A percentile compares a stretch with the other conserved stretches of the same genome.
These are phyloP conservation scores for Fusarium lyarnte DNA, from an alignment of 2,329 filamentous ascomycete species.

Conservation along the genomic window DNA sequence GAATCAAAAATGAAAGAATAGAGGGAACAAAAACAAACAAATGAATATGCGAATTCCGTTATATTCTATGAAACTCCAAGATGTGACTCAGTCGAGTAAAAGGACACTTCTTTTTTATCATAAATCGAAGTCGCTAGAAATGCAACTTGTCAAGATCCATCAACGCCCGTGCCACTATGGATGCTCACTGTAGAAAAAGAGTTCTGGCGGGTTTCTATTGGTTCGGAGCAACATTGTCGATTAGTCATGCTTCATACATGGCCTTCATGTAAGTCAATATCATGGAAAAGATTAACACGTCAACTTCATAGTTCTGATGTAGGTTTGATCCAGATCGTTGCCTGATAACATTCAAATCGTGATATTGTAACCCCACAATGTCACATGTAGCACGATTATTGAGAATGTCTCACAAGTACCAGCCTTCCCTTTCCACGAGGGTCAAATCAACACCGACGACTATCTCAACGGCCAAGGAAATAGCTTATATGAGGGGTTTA, in stretches of 20 bases:
- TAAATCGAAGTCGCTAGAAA: conserved; percentile 44
- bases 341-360: background rate
- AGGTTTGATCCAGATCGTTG: background rate
- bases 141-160: conserved; percentile 42
- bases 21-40: background rate
- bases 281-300: background rate
- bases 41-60: background rate
- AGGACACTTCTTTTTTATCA: conserved; percentile 39
- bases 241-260: conserved; percentile 31
- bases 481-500: conserved; percentile 8
- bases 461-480: conserved; percentile 3
- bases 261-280: conserved; percentile 20
- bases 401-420: conserved; percentile 28
- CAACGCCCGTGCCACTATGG: conserved; percentile 4
- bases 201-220: conserved; percentile 40
- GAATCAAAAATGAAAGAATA: background rate
- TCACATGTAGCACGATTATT: conserved; percentile 5
- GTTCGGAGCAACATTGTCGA: background rate
- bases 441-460: conserved; percentile 5
- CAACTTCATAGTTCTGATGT: background rate
- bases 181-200: conserved; percentile 12
- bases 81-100: conserved; percentile 38
- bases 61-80: conserved; percentile 1
- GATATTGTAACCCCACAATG: background rate
- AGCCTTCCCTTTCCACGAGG: conserved; percentile 16